Evolutionary conservation across 495 filamentous ascomycete genomes (phyloP).

Genomic region (Xylaria palmicola): DNA sequence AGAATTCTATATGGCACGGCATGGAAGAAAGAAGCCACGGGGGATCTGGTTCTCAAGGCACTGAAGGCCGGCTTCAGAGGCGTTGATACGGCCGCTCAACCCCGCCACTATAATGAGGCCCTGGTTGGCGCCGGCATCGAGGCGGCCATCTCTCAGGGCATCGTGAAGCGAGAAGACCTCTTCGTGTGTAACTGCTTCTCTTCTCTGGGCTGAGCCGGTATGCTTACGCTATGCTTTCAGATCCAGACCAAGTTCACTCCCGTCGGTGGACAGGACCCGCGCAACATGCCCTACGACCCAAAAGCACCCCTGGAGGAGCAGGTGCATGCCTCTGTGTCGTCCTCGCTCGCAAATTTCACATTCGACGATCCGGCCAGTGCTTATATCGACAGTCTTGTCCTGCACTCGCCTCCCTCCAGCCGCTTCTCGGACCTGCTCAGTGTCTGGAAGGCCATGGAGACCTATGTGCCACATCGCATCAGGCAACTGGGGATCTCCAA

Average conservation of each 20-base stretch:
- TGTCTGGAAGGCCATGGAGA: constrained; percentile 63
- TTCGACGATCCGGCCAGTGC: constrained; percentile 37
- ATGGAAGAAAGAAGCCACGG: constrained; percentile 77
- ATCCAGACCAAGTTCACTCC: constrained; percentile 83
- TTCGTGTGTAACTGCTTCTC: constrained; percentile 47
- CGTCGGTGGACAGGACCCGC: constrained; percentile 55
- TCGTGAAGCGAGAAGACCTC: constrained; percentile 59
- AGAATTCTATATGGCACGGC: constrained; percentile 78
- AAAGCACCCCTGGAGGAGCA: constrained; percentile 55
- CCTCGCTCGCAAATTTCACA: constrained; percentile 66
- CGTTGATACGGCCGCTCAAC: constrained; percentile 78
- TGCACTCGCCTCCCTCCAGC: constrained; percentile 67
- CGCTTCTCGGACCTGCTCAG: constrained; percentile 54
- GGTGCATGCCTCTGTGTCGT: constrained; percentile 62
- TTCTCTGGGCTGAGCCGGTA: background rate
- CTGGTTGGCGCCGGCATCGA: constrained; percentile 66
- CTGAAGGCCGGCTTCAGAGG: constrained; percentile 69
- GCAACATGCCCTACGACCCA: constrained; percentile 60
- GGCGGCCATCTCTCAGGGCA: constrained; percentile 55
- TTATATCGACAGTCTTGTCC: constrained; percentile 71
- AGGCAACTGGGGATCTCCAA: constrained; percentile 75
- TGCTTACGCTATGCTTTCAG: constrained; percentile 37
- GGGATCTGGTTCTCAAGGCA: constrained; percentile 66
- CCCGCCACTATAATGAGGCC: constrained; percentile 73
- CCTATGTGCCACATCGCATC: constrained; percentile 62